phyloP scores from a whole-genome alignment of 1,139 yeast species.

The Blastobotrys proliferans region DNA sequence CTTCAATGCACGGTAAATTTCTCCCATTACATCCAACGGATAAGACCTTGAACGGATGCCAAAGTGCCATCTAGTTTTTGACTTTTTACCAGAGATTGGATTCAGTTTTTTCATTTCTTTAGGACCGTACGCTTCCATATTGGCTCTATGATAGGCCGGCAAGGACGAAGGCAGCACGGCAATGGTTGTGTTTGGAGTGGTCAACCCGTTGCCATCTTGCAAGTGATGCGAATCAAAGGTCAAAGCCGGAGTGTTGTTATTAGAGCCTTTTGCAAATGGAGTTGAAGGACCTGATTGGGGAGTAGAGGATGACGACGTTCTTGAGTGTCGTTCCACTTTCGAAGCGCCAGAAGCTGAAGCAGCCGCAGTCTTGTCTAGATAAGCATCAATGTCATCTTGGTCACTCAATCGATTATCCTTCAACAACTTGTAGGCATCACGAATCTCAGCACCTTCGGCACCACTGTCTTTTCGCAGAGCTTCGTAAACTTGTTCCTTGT shows the following conservation, averaged over 20 bases:
- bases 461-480: slow-evolving; percentile 48
- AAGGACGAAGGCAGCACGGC: slow-evolving; percentile 91
- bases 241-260: slow-evolving; percentile 30
- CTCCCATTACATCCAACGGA: slow-evolving; percentile 98
- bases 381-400: slow-evolving; percentile 33
- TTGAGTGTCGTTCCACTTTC: neutral
- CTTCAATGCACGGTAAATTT: slow-evolving; percentile 88
- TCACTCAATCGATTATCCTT: slow-evolving; percentile 57
- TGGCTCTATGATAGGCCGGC: slow-evolving; percentile 92
- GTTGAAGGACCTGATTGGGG: slow-evolving; percentile 4
- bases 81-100: slow-evolving; percentile 76
- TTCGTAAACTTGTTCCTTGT: slow-evolving; percentile 76
- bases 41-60: slow-evolving; percentile 95
- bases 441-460: slow-evolving; percentile 67
- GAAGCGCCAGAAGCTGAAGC: neutral
- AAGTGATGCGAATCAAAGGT: slow-evolving; percentile 34
- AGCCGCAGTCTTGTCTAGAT: slow-evolving; percentile 22
- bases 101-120: slow-evolving; percentile 49
- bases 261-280: slow-evolving; percentile 8
- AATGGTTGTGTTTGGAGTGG: slow-evolving; percentile 54
- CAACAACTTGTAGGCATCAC: slow-evolving; percentile 88
- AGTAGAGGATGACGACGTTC: slow-evolving; percentile 5
- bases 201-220: slow-evolving; percentile 28
- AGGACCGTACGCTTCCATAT: slow-evolving; percentile 60
- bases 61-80: slow-evolving; percentile 97